Evolutionary conservation across 1,139 yeast species (phyloP).

Genomic region (Taphrina wiesneri): DNA sequence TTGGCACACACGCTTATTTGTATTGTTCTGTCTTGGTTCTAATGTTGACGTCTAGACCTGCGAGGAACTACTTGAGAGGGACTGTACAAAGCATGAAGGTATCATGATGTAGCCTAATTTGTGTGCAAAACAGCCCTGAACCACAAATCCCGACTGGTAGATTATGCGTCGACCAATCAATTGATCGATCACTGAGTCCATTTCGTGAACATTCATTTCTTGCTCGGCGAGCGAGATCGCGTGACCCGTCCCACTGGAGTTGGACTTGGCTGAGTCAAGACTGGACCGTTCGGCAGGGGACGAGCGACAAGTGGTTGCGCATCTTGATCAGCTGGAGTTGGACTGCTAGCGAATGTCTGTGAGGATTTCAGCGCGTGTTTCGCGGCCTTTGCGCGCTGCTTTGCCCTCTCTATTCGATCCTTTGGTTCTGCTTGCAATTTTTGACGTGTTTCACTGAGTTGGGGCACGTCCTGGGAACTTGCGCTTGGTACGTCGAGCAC

Average conservation of each 20-base stretch:
- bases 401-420: background rate
- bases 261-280: constrained; percentile 14
- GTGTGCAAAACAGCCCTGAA: too few species aligned
- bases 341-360: background rate
- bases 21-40: too few species aligned
- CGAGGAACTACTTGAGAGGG: too few species aligned
- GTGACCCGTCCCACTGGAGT: background rate
- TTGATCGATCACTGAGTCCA: too few species aligned
- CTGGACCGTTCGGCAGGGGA: background rate
- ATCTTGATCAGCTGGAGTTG: background rate
- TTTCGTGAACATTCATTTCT: too few species aligned
- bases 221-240: background rate
- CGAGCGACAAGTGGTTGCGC: background rate
- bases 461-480: background rate
- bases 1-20: too few species aligned
- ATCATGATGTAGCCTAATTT: too few species aligned
- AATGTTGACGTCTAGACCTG: too few species aligned
- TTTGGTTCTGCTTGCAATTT: background rate
- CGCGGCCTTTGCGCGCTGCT: background rate
- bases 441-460: background rate
- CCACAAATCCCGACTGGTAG: too few species aligned
- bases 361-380: background rate
- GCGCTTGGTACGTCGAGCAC: background rate
- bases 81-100: too few species aligned
- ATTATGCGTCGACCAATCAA: background rate